These are phyloP conservation scores for Pecoramyces ruminantium DNA, from an alignment of 192 early-diverging fungal species.

Conservation along the genomic window DNA sequence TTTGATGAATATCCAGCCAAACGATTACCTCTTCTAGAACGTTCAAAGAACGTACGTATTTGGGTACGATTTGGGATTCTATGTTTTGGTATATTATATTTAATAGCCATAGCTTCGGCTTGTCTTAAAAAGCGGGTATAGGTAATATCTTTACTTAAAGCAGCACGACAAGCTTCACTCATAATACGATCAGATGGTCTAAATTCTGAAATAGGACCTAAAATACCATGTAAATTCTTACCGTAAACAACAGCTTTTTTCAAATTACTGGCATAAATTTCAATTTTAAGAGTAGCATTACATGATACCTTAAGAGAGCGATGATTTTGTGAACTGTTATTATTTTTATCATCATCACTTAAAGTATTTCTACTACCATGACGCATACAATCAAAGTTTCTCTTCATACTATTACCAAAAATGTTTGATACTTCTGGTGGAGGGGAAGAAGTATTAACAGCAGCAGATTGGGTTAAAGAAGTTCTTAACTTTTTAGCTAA, in stretches of 20 bases:
- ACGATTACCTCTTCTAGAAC: not conserved
- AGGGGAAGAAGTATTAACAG: too few species aligned
- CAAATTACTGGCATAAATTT: not conserved
- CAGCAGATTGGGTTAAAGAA: not conserved
- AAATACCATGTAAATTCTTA: not conserved
- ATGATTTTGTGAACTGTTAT: not conserved
- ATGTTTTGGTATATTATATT: not conserved
- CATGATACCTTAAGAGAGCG: not conserved
- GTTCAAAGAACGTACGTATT: not conserved
- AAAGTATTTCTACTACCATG: not conserved
- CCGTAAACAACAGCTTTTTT: not conserved
- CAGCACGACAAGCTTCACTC: not conserved
- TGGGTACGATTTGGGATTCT: not conserved
- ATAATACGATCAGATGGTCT: not conserved
- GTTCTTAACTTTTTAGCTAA: not conserved
- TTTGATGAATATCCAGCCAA: too few species aligned
- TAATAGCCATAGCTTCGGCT: not conserved
- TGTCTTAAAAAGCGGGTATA: not conserved
- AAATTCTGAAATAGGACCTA: not conserved
- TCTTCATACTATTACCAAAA: not conserved
- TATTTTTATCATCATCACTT: too few species aligned
- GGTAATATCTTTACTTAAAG: not conserved
- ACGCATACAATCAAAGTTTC: not conserved
- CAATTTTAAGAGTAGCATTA: not conserved
- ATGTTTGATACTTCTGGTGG: too few species aligned